A percentile compares a stretch with the other conserved stretches of the same genome.
phyloP scores from a whole-genome alignment of 1,139 yeast species.

The Blastobotrys elegans region DNA sequence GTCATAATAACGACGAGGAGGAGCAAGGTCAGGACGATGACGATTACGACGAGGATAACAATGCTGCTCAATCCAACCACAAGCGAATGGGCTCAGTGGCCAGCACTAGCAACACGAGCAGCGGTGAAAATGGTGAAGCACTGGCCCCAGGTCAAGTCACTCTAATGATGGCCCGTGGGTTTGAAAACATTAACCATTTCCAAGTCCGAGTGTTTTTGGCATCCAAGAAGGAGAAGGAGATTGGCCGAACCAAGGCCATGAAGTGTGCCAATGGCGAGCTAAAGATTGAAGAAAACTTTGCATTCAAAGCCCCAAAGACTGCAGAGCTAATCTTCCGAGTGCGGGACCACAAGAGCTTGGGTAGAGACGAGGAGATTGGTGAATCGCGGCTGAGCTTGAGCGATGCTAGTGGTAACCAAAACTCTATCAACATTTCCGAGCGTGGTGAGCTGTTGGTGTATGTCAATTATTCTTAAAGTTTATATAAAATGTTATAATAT shows the following conservation, averaged over 20 bases:
- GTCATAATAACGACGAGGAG: conserved; percentile 21
- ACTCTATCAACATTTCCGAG: conserved; percentile 25
- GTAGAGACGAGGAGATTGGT: conserved; percentile 64
- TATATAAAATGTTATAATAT: too few relatives aligned
- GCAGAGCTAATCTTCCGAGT: conserved; percentile 56
- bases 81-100: conserved; percentile 20
- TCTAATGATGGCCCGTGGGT: conserved; percentile 29
- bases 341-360: conserved; percentile 66
- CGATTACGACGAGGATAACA: not conserved
- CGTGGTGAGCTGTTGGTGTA: conserved; percentile 21
- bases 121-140: conserved; percentile 17
- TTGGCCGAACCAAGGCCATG: conserved; percentile 59
- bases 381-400: conserved; percentile 37
- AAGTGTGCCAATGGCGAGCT: conserved; percentile 49
- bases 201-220: conserved; percentile 31
- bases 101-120: conserved; percentile 13
- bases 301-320: conserved; percentile 61
- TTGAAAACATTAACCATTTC: conserved; percentile 26
- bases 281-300: conserved; percentile 60
- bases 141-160: conserved; percentile 26
- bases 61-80: conserved; percentile 9
- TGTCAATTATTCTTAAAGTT: conserved; percentile 10
- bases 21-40: conserved; percentile 14
- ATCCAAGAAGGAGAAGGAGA: conserved; percentile 42
- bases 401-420: conserved; percentile 26